Evolutionary conservation across 148 eudicot species (phyloP), one percentile per base, ranked within the genome.

Genomic region (Fagopyrum tataricum): DNA sequence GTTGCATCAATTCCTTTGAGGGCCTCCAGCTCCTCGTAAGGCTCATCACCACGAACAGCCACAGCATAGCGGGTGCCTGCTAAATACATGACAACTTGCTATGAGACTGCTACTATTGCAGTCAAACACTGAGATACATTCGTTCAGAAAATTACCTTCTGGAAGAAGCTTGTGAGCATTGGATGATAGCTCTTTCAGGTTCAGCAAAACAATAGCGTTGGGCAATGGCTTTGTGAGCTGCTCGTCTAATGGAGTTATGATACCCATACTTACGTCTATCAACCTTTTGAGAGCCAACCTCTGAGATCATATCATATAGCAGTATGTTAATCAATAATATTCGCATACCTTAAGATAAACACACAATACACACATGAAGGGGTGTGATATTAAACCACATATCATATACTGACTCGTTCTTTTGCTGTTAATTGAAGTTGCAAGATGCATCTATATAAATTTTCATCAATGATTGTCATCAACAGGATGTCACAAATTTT

Each of bases 271-370:
- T 56, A 95, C 59, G 76, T 91, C 98, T 69, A 86, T 79, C 79
- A 91, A 76, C 87, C 98, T 87, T 86, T 95, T 91, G 75, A 95
- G 96, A 81, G 98, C 97, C 67, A 91, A 86, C 75, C 98, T 78
- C 98, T 95, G 87, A 55, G 59, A 81, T 46, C 9, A 15, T 55
- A 77, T 59, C 47, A 79, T 61, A 74, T 12, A 69, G 76, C 48
- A 77, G 62, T 64, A 77, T 67, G 73, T 83, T 72, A 78, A 18
- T 74, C 49, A 53, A 75, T 46, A 69, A 40, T 26, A 24, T 44
- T 72, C 42, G 62, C 46, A 23, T 40, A 52, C 24, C 40, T 49
- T 64, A 70, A 66, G 47, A 61, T 23, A 44, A 13, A 17, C 12
- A 41, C 10, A 68, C 0, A 71, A 73, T 20, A 18, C 8, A 74